Evolutionary conservation across 768 basidiomycete species (phyloP).

Genomic region (Rhizopogon rudus): DNA sequence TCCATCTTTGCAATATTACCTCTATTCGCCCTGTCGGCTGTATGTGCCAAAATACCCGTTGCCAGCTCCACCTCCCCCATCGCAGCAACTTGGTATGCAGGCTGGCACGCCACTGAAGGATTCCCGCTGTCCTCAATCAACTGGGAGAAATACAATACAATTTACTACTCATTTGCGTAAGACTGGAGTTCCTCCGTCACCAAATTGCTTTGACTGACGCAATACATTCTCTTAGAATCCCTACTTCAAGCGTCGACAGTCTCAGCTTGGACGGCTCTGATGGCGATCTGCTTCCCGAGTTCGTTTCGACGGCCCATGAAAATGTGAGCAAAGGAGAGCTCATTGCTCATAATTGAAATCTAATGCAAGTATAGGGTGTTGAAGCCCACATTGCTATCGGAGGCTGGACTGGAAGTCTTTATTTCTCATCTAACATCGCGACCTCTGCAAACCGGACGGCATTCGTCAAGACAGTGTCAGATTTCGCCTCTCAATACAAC

Average conservation of each 20-base stretch:
- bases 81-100: conserved; percentile 60
- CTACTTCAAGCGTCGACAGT: conserved; percentile 27
- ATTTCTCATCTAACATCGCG: conserved; percentile 48
- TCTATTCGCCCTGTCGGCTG: too few relatives aligned
- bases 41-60: too few relatives aligned
- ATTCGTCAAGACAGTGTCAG: conserved; percentile 47
- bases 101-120: conserved; percentile 49
- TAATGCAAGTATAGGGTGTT: conserved; percentile 33
- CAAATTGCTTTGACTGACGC: neutral
- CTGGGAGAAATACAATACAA: conserved; percentile 70
- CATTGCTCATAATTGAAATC: neutral
- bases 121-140: conserved; percentile 52
- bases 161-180: conserved; percentile 67
- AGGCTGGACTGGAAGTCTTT: conserved; percentile 58
- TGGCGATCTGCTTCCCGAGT: conserved; percentile 45
- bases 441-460: conserved; percentile 46
- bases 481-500: conserved; percentile 40
- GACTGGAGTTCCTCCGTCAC: conserved; percentile 7
- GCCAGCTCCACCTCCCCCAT: conserved; percentile 16
- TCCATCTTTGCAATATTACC: too few relatives aligned
- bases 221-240: conserved; percentile 19
- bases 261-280: conserved; percentile 40
- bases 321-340: conserved; percentile 22
- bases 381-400: conserved; percentile 51
- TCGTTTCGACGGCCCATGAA: conserved; percentile 42